phyloP scores from a whole-genome alignment of 1,284 basidiomycete species.

The Volvariella volvacea region DNA sequence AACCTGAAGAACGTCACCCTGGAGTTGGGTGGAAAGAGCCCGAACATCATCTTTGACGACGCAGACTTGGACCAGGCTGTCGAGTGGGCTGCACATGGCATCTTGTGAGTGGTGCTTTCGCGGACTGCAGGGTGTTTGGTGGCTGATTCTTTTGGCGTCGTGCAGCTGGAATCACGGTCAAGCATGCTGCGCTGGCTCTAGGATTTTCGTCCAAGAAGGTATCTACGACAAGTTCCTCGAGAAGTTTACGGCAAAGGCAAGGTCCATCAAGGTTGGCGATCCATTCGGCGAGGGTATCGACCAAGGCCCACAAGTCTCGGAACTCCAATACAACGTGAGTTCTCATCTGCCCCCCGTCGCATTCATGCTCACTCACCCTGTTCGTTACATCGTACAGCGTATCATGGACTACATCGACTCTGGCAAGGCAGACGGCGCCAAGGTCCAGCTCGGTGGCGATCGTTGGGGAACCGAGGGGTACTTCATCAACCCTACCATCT shows the following conservation, averaged over 20 bases:
- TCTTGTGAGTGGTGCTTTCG: slow-evolving; percentile 49
- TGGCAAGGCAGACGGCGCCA: slow-evolving; percentile 84
- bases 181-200: slow-evolving; percentile 79
- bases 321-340: slow-evolving; percentile 34
- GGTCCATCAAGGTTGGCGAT: slow-evolving; percentile 58
- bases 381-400: slow-evolving; percentile 32
- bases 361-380: background rate
- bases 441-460: slow-evolving; percentile 69
- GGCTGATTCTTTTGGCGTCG: slow-evolving; percentile 12
- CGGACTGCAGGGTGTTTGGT: background rate
- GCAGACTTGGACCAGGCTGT: slow-evolving; percentile 76
- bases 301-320: slow-evolving; percentile 36
- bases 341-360: background rate
- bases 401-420: slow-evolving; percentile 87
- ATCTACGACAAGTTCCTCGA: slow-evolving; percentile 80
- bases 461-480: slow-evolving; percentile 69
- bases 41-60: slow-evolving; percentile 72
- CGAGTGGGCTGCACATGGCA: slow-evolving; percentile 75
- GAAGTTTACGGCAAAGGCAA: slow-evolving; percentile 52
- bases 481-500: slow-evolving; percentile 83
- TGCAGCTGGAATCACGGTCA: slow-evolving; percentile 78
- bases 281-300: slow-evolving; percentile 61
- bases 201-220: slow-evolving; percentile 78
- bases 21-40: slow-evolving; percentile 91
- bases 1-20: slow-evolving; percentile 89